phyloP scores from a whole-genome alignment of 1,284 basidiomycete genomes.

The Marasmius sp. region DNA sequence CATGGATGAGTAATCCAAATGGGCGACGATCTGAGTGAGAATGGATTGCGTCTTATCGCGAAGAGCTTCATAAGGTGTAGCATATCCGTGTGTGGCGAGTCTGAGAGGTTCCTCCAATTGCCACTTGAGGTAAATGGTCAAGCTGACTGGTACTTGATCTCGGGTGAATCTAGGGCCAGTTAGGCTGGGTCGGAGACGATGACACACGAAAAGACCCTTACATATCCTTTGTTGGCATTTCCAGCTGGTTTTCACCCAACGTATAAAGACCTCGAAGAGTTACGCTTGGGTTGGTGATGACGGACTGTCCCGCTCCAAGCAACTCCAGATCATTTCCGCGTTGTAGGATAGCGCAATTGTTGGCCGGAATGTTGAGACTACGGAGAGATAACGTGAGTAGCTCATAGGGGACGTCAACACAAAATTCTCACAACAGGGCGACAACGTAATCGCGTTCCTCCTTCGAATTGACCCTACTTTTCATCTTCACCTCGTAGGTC shows the following conservation, averaged over 20 bases:
- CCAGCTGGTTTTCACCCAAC: constrained; percentile 76
- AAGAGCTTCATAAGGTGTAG: constrained; percentile 79
- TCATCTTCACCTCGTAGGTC: constrained; percentile 76
- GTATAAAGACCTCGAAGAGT: constrained; percentile 77
- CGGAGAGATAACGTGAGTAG: not conserved
- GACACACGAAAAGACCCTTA: constrained; percentile 30
- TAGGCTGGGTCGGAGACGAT: not conserved
- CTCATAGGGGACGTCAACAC: constrained; percentile 2
- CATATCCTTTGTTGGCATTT: constrained; percentile 85
- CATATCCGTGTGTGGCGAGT: constrained; percentile 77
- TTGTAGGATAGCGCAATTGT: constrained; percentile 80
- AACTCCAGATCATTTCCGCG: constrained; percentile 77
- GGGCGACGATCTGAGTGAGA: constrained; percentile 78
- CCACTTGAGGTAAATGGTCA: constrained; percentile 83
- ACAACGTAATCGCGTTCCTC: constrained; percentile 65
- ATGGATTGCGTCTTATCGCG: constrained; percentile 82
- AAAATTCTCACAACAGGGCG: constrained; percentile 61
- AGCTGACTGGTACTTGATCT: constrained; percentile 79
- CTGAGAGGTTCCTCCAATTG: constrained; percentile 76
- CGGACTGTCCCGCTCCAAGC: constrained; percentile 76
- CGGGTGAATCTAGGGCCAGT: constrained; percentile 60
- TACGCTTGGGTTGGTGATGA: constrained; percentile 78
- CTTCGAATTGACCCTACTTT: constrained; percentile 44
- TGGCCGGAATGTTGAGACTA: constrained; percentile 79
- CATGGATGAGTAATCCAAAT: constrained; percentile 49